These are phyloP conservation scores for Claviceps capensis DNA, from an alignment of 2,329 filamentous ascomycete genomes.

Conservation along the genomic window DNA sequence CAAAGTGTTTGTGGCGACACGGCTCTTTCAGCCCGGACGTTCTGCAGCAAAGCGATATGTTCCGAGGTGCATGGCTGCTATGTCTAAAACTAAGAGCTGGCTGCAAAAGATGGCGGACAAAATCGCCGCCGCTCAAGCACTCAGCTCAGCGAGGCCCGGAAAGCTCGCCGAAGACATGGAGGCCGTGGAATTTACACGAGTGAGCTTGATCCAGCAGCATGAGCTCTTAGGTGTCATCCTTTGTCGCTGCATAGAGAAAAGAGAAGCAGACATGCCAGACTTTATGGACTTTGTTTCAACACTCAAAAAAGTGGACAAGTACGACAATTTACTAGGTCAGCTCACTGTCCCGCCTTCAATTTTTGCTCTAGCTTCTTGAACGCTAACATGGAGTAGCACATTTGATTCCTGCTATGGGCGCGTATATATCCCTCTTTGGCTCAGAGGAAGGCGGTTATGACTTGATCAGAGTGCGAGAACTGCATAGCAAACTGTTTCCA, in stretches of 20 bases:
- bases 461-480: conserved; percentile 52
- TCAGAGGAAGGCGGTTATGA: conserved; percentile 59
- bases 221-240: conserved; percentile 75
- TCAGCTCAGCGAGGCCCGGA: conserved; percentile 48
- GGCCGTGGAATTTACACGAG: conserved; percentile 65
- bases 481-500: conserved; percentile 56
- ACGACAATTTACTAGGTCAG: conserved; percentile 50
- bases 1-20: conserved; percentile 21
- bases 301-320: conserved; percentile 59
- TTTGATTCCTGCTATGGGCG: conserved; percentile 65
- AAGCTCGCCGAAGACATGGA: conserved; percentile 52
- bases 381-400: conserved; percentile 40
- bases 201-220: conserved; percentile 77
- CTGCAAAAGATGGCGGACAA: conserved; percentile 64
- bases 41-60: conserved; percentile 47
- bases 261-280: conserved; percentile 55
- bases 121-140: conserved; percentile 57
- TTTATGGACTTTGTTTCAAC: conserved; percentile 57
- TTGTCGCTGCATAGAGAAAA: conserved; percentile 62
- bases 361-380: conserved; percentile 2
- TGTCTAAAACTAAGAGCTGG: conserved; percentile 66
- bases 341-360: neutral
- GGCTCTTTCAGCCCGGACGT: conserved; percentile 19
- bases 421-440: conserved; percentile 65
- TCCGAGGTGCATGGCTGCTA: conserved; percentile 59